A percentile compares a stretch with the other conserved stretches of the same genome.
Conservation (phyloP, 1,139 yeast species). For the Yamadazyma triangularis region DNA sequence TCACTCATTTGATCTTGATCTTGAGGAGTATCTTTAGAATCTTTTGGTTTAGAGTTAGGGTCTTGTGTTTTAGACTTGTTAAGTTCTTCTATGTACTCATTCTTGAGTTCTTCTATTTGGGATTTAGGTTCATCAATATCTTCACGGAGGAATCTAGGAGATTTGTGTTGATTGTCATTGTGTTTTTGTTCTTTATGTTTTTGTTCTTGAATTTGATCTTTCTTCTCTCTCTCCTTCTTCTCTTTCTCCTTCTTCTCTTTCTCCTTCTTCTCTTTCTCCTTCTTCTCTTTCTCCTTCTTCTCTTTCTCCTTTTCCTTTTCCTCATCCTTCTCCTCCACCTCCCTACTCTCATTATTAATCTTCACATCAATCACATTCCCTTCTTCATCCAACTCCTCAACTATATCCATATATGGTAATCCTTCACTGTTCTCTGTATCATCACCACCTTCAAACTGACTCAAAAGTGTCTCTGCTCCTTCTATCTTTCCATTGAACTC, state of each 20-base stretch:
- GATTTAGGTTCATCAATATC: too few relatives aligned
- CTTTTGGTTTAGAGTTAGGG: too few relatives aligned
- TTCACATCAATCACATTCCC: constrained; percentile 50
- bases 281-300: constrained; percentile 8
- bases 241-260: too few relatives aligned
- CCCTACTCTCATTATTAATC: too few relatives aligned
- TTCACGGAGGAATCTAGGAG: too few relatives aligned
- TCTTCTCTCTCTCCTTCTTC: too few relatives aligned
- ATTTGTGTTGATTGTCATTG: too few relatives aligned
- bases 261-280: too few relatives aligned
- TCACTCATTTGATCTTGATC: constrained; percentile 24
- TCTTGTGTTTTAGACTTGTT: neutral
- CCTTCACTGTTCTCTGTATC: constrained; percentile 12
- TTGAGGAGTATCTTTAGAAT: constrained; percentile 3
- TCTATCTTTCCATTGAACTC: constrained; percentile 33
- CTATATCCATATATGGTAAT: constrained; percentile 71
- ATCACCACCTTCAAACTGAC: constrained; percentile 24
- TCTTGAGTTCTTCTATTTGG: neutral
- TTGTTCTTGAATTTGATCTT: too few relatives aligned
- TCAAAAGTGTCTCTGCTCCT: constrained; percentile 32
- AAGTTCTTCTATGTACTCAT: constrained; percentile 1
- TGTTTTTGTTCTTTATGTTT: too few relatives aligned
- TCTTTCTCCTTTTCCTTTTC: constrained; percentile 56
- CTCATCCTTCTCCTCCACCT: constrained; percentile 81
- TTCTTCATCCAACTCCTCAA: constrained; percentile 80